phyloP scores from a whole-genome alignment of 441 rosid species.

The Erodium trifolium region DNA sequence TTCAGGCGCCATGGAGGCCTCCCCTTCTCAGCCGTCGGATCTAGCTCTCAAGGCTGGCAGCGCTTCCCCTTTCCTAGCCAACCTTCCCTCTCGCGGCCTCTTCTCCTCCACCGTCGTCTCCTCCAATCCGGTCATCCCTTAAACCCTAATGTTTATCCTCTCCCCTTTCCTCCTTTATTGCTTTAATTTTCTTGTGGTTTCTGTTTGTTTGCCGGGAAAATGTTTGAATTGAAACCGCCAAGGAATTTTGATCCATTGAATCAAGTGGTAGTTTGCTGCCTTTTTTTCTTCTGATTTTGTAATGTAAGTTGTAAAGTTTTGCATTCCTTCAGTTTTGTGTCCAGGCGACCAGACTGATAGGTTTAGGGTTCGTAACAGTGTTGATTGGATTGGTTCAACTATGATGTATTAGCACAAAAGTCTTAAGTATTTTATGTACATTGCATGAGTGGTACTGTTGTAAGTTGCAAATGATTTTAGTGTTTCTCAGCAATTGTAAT shows the following conservation, averaged over 20 bases:
- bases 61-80: conserved; percentile 52
- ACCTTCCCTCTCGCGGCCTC: conserved; percentile 83
- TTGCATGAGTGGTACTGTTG: neutral
- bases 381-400: conserved; percentile 1
- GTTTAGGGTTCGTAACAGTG: neutral
- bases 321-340: neutral
- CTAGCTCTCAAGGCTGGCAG: conserved; percentile 24
- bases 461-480: neutral
- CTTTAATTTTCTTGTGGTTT: neutral
- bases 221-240: neutral
- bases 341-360: neutral
- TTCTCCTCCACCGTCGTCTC: conserved; percentile 65
- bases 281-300: neutral
- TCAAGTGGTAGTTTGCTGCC: neutral
- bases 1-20: conserved; percentile 50
- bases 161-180: neutral
- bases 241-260: neutral
- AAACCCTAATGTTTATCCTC: neutral
- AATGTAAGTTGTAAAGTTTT: neutral
- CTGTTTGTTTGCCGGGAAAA: conserved; percentile 9
- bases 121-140: conserved; percentile 52
- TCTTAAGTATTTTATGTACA: neutral
- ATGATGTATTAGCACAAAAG: neutral
- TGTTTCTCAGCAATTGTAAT: neutral
- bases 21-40: conserved; percentile 35